Conservation (phyloP, 257 asterid genomes). For the Penstemon davidsonii region DNA sequence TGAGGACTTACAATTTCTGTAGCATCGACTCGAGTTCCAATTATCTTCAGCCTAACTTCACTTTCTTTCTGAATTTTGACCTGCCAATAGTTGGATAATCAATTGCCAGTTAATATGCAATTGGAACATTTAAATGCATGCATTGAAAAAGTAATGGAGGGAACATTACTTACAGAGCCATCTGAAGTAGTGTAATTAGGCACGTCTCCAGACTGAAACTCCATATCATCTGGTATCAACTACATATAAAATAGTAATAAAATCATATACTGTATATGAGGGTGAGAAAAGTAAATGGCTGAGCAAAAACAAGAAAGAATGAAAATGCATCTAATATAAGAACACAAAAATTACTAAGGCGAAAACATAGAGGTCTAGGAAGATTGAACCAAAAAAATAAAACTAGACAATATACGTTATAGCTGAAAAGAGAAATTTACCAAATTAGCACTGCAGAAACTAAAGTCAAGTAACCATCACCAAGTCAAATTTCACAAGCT, state of each 20-base stretch:
- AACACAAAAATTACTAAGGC: not conserved
- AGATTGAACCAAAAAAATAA: not conserved
- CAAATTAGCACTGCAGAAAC: not conserved
- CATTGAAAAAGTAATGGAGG: not conserved
- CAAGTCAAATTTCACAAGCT: not conserved
- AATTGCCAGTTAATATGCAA: constrained; percentile 17
- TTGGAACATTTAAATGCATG: constrained; percentile 7
- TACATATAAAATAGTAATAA: constrained; percentile 24
- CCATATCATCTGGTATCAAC: constrained; percentile 98
- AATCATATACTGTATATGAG: not conserved
- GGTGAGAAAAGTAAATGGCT: not conserved
- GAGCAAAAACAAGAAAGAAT: not conserved
- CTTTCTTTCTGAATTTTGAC: constrained; percentile 63
- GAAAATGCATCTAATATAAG: not conserved
- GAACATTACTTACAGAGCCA: constrained; percentile 49
- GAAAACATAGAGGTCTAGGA: not conserved
- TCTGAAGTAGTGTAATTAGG: constrained; percentile 96
- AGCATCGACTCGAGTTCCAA: constrained; percentile 74
- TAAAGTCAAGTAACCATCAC: not conserved
- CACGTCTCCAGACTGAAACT: constrained; percentile 90
- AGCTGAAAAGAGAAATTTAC: not conserved
- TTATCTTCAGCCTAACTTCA: constrained; percentile 62
- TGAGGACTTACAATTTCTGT: constrained; percentile 73
- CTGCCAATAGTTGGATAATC: constrained; percentile 31
- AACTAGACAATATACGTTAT: not conserved